These are phyloP conservation scores for Cordyceps militaris DNA, from an alignment of 2,329 filamentous ascomycete genomes.

Conservation along the genomic window DNA sequence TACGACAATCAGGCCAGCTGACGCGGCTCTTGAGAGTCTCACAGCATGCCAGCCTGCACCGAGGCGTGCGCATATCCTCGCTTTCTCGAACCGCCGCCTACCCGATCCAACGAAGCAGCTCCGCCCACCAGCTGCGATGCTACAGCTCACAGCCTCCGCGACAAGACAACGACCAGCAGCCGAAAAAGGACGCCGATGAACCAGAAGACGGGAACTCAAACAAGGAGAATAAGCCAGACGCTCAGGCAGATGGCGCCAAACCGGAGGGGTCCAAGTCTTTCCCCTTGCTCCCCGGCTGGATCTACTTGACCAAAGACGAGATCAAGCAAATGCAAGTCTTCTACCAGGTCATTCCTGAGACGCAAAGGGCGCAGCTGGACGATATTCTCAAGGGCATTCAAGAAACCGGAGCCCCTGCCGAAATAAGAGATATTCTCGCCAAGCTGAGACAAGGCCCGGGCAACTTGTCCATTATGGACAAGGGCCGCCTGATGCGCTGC, in stretches of 20 bases:
- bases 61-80: conserved; percentile 31
- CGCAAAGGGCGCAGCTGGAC: conserved; percentile 53
- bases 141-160: conserved; percentile 34
- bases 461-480: conserved; percentile 37
- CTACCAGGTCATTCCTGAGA: conserved; percentile 53
- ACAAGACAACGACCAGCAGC: conserved; percentile 28
- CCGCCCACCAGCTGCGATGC: conserved; percentile 27
- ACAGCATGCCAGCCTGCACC: conserved; percentile 44
- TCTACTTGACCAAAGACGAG: conserved; percentile 39
- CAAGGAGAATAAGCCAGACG: conserved; percentile 16
- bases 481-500: conserved; percentile 30
- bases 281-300: conserved; percentile 40
- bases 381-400: conserved; percentile 56
- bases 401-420: conserved; percentile 61
- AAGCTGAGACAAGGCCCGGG: conserved; percentile 51
- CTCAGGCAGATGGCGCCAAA: conserved; percentile 19
- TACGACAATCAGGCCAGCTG: conserved; percentile 60
- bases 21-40: conserved; percentile 54
- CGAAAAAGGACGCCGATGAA: conserved; percentile 21
- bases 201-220: conserved; percentile 18
- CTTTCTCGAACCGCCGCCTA: conserved; percentile 27
- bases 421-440: conserved; percentile 52
- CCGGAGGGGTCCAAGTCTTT: conserved; percentile 18
- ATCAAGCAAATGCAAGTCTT: conserved; percentile 50
- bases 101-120: conserved; percentile 28